A percentile compares a stretch with the other conserved stretches of the same genome.
Evolutionary conservation across 805 yeast genomes (phyloP).

Genomic region (Cyberlindnera mrakii): DNA sequence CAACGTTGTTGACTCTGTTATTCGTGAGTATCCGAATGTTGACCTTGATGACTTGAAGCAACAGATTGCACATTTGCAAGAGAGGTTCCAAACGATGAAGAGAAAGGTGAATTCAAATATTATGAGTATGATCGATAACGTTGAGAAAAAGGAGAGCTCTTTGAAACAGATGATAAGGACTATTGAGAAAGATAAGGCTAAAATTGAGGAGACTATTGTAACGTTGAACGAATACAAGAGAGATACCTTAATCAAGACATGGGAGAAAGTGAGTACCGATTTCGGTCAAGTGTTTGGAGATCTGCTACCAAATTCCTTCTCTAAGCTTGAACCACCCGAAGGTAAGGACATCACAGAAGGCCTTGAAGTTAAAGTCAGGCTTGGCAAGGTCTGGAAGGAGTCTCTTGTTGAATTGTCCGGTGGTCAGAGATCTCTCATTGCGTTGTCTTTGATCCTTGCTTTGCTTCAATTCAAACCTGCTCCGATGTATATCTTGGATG

Average conservation of each 20-base stretch:
- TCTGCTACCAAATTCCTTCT: constrained; percentile 81
- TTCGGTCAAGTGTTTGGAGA: constrained; percentile 89
- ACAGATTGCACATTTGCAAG: constrained; percentile 49
- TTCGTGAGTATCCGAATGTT: constrained; percentile 58
- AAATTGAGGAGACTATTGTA: constrained; percentile 81
- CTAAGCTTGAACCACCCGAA: constrained; percentile 79
- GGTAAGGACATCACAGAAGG: constrained; percentile 85
- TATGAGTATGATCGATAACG: constrained; percentile 87
- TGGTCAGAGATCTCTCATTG: constrained; percentile 93
- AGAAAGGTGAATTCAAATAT: constrained; percentile 79
- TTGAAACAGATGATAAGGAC: constrained; percentile 77
- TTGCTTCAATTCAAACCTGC: constrained; percentile 94
- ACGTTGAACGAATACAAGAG: constrained; percentile 82
- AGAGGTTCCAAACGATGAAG: constrained; percentile 61
- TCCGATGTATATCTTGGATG: constrained; percentile 96
- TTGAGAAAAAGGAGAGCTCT: constrained; percentile 78
- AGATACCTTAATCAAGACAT: constrained; percentile 75
- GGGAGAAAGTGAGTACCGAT: constrained; percentile 80
- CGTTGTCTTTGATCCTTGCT: constrained; percentile 87
- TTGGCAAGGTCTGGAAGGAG: constrained; percentile 94
- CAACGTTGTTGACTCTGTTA: constrained; percentile 45
- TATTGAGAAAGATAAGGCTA: constrained; percentile 81
- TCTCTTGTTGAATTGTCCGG: constrained; percentile 93
- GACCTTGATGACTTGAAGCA: constrained; percentile 58
- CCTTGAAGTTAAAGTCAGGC: constrained; percentile 78